phyloP scores from a whole-genome alignment of 2,329 filamentous ascomycete species.

The Stylonectria norvegica region DNA sequence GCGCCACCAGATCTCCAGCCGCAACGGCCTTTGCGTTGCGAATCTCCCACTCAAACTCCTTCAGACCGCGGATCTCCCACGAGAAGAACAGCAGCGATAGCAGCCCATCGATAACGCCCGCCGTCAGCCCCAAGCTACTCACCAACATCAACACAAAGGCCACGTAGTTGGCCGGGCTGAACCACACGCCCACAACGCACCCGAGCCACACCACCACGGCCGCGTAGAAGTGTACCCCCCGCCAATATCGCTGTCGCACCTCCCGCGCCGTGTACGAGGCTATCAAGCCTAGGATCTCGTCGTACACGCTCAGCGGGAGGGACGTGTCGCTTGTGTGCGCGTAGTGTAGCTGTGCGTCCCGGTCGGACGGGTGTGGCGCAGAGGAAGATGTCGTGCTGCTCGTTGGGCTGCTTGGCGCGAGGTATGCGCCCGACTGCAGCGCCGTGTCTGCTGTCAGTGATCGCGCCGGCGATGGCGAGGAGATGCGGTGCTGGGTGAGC shows the following conservation, averaged over 20 bases:
- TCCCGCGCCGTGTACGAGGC: constrained; percentile 68
- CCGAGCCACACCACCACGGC: constrained; percentile 66
- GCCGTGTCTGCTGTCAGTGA: constrained; percentile 21
- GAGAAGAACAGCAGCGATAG: constrained; percentile 85
- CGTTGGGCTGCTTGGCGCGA: constrained; percentile 21
- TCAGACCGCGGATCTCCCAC: constrained; percentile 75
- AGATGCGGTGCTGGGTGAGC: constrained; percentile 49
- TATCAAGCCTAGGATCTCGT: constrained; percentile 71
- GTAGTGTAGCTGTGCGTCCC: constrained; percentile 33
- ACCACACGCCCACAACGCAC: constrained; percentile 83
- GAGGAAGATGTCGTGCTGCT: constrained; percentile 21
- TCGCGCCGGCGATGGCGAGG: constrained; percentile 16
- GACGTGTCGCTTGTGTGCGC: constrained; percentile 15
- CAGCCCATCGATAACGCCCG: constrained; percentile 78
- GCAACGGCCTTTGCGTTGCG: constrained; percentile 57
- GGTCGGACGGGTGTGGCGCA: constrained; percentile 20
- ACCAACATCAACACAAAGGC: constrained; percentile 77
- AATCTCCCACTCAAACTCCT: constrained; percentile 94
- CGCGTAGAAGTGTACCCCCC: constrained; percentile 69
- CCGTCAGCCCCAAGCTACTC: constrained; percentile 71
- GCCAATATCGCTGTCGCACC: constrained; percentile 65
- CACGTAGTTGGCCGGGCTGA: constrained; percentile 71
- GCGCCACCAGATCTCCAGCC: constrained; percentile 26
- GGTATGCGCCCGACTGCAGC: constrained; percentile 25
- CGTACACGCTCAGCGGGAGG: constrained; percentile 37